phyloP scores from a whole-genome alignment of 495 filamentous ascomycete genomes.

The Hypomontagnella monticulosa region DNA sequence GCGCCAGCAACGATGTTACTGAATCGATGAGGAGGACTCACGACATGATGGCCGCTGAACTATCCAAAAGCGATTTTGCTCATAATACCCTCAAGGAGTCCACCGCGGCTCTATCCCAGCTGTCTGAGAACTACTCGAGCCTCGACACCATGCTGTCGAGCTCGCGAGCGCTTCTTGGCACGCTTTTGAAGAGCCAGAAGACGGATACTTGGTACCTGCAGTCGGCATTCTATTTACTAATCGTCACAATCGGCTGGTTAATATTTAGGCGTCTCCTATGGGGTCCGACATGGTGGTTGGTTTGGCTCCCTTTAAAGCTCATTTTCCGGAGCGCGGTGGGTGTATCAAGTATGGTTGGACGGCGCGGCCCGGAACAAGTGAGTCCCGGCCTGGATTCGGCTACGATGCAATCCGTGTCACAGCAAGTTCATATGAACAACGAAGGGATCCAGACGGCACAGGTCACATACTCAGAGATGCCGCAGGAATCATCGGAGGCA shows the following conservation, averaged over 20 bases:
- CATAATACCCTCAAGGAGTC: slow-evolving; percentile 84
- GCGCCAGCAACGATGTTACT: slow-evolving; percentile 85
- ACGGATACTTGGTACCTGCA: slow-evolving; percentile 97
- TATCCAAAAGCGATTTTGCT: slow-evolving; percentile 86
- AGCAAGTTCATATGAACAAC: slow-evolving; percentile 55
- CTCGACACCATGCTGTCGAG: slow-evolving; percentile 79
- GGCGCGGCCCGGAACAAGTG: slow-evolving; percentile 50
- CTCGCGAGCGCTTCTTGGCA: slow-evolving; percentile 77
- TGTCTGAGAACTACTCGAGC: slow-evolving; percentile 79
- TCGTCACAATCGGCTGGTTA: slow-evolving; percentile 82
- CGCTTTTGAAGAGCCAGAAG: slow-evolving; percentile 85
- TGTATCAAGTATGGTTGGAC: slow-evolving; percentile 51
- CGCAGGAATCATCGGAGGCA: slow-evolving; percentile 43
- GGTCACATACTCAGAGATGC: slow-evolving; percentile 37
- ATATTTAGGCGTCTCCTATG: slow-evolving; percentile 84
- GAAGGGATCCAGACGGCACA: slow-evolving; percentile 57
- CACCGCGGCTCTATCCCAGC: slow-evolving; percentile 78
- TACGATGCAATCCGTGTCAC: slow-evolving; percentile 29
- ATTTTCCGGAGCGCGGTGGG: slow-evolving; percentile 57
- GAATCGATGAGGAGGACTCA: slow-evolving; percentile 85
- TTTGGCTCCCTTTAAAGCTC: slow-evolving; percentile 81
- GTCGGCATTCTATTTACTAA: slow-evolving; percentile 82
- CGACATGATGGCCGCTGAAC: slow-evolving; percentile 80
- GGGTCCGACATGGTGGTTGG: slow-evolving; percentile 87
- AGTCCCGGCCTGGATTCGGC: slow-evolving; percentile 45